Percentiles rank a stretch among this genome's conserved stretches.
phyloP scores from a whole-genome alignment of 2,329 filamentous ascomycete species.

The Colletotrichum lentis region DNA sequence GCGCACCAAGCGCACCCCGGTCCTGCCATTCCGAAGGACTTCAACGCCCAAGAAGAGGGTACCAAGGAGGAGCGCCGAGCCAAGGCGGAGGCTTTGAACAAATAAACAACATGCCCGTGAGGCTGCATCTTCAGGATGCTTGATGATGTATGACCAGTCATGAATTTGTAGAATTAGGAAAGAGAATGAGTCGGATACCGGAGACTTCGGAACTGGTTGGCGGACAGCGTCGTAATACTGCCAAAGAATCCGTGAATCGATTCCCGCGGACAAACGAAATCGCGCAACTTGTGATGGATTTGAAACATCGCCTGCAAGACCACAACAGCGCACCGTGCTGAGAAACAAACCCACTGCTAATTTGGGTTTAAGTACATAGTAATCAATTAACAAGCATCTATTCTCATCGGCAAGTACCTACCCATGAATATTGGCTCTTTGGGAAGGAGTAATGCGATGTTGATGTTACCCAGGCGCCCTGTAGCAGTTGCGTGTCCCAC shows the following conservation, averaged over 20 bases:
- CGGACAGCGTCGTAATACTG: slow-evolving; percentile 21
- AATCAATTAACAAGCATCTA: not conserved
- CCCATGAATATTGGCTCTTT: not conserved
- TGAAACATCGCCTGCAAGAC: not conserved
- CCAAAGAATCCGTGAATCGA: slow-evolving; percentile 23
- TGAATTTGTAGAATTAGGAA: slow-evolving; percentile 19
- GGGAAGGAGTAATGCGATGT: not conserved
- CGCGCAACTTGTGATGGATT: not conserved
- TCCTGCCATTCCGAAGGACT: slow-evolving; percentile 62
- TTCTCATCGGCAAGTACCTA: not conserved
- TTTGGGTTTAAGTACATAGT: not conserved
- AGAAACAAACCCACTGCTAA: not conserved
- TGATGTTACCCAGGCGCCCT: not conserved
- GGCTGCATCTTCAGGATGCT: slow-evolving; percentile 4
- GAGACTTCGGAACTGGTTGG: slow-evolving; percentile 15
- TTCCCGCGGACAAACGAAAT: not conserved
- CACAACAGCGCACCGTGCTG: not conserved
- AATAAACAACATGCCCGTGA: slow-evolving; percentile 46
- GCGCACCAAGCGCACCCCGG: slow-evolving; percentile 65
- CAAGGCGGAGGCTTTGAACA: slow-evolving; percentile 72
- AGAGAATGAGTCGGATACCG: not conserved
- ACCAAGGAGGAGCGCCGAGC: slow-evolving; percentile 74
- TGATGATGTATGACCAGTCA: slow-evolving; percentile 29
- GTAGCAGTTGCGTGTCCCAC: slow-evolving; percentile 27
- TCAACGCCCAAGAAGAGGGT: slow-evolving; percentile 64